phyloP scores from a whole-genome alignment of 2,329 filamentous ascomycete species.

The Blumeria graminis region DNA sequence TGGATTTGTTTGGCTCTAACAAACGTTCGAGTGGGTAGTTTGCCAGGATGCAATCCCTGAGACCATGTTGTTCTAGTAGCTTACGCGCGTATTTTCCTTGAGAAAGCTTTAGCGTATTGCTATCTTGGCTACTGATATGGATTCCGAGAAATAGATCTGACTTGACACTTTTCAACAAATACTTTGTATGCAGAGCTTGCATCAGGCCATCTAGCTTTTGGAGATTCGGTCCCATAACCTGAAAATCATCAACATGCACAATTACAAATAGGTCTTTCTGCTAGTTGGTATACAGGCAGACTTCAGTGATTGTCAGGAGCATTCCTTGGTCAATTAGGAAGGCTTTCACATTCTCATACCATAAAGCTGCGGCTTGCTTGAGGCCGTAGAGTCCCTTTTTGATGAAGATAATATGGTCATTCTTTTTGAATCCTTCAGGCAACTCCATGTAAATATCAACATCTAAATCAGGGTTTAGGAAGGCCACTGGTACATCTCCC shows the following conservation, averaged over 20 bases:
- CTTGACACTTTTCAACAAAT: neutral
- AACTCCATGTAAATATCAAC: neutral
- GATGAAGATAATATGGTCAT: neutral
- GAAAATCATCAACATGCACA: neutral
- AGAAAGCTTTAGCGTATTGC: neutral
- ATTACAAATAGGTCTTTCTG: neutral
- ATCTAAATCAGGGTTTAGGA: neutral
- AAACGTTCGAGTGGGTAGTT: neutral
- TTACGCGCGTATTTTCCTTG: neutral
- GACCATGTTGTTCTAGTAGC: neutral
- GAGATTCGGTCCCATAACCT: neutral
- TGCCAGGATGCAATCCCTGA: neutral
- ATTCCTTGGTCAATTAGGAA: neutral
- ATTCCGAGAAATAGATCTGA: neutral
- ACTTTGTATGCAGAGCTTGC: neutral
- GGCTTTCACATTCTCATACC: neutral
- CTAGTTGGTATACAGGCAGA: neutral
- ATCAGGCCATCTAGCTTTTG: neutral
- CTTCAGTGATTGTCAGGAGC: neutral
- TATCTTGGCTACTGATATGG: neutral
- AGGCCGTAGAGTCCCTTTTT: neutral
- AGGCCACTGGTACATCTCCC: neutral
- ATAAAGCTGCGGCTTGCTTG: neutral
- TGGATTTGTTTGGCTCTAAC: neutral
- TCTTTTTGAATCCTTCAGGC: neutral